Evolutionary conservation across 345 rosid species (phyloP), one percentile per base, ranked within the genome.

Genomic region (Gossypium ekmanianum): DNA sequence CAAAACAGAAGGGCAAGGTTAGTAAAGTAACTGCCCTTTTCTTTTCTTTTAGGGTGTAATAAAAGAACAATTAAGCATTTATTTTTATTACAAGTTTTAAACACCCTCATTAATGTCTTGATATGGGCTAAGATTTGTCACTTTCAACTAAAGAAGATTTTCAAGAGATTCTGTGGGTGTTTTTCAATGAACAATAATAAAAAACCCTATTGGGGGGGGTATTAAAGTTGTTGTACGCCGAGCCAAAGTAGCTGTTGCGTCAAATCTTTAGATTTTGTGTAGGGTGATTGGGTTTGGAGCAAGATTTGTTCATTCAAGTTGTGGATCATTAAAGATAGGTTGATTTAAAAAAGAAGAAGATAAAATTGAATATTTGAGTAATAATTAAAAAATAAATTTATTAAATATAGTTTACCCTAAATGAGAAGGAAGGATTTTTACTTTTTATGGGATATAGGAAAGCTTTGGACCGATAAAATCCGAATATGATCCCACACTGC

Each of bases 1-100:
- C 98, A 93, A 82, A 93, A 93, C 79, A 72, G 97, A 69, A 87
- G 98, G 82, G 98, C 98, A 79, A 89, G 98, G 98, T 93, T 61
- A 79, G 41, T 34, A 34, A 34, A 34, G 41, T 34, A 34, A 34
- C 41, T 34, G 41, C 41, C 7, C 41, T 4, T 34, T 34, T 34
- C 41, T 6, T 34, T 34, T 78, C 71, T 45, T 76, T 8, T 6
- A 5, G 90, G 52, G 48, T 24, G 67, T 20, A 0, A 18, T 1
- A 0, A 0, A 3, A 41, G 45, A 3, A 29, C 20, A n/a, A 4
- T 51, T 11, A 50, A 14, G 7, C 12, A 26, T 48, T 74, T 57
- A 6, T 51, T 18, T 48, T 74, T 57, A 6, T 51, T 18, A 51
- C 55, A 39, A 80, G 69, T 52, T 71, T 8, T 41, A n/a, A 16